Evolutionary conservation across 2,329 filamentous ascomycete genomes (phyloP).

Genomic region (Leptographium radiaticola): DNA sequence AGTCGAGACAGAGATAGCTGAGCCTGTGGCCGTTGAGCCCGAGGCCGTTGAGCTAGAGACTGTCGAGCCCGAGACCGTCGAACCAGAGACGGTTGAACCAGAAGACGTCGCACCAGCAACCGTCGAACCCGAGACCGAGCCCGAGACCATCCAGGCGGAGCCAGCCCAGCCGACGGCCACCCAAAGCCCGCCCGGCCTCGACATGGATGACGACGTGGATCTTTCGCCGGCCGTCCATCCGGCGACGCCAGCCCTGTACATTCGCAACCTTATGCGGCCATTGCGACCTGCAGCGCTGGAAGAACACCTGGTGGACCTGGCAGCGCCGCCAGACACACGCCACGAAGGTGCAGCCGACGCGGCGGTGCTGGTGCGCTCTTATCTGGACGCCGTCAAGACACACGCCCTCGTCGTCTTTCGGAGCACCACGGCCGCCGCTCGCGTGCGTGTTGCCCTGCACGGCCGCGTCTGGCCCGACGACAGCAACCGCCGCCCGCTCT

Average conservation of each 20-base stretch:
- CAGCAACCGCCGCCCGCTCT: conserved; percentile 67
- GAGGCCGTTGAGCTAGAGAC: too few species aligned
- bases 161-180: not conserved
- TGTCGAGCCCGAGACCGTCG: too few species aligned
- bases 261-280: conserved; percentile 81
- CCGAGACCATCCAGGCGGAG: not conserved
- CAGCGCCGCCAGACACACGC: conserved; percentile 31
- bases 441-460: conserved; percentile 66
- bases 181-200: not conserved
- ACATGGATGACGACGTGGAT: conserved; percentile 15
- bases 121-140: too few species aligned
- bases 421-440: conserved; percentile 55
- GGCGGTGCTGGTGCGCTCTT: conserved; percentile 52
- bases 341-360: conserved; percentile 33
- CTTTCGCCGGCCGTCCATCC: conserved; percentile 51
- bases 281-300: conserved; percentile 56
- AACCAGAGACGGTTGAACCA: too few species aligned
- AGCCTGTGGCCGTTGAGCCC: too few species aligned
- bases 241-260: conserved; percentile 70
- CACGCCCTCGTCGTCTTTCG: conserved; percentile 73
- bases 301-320: conserved; percentile 56
- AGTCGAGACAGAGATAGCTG: not conserved
- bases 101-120: too few species aligned
- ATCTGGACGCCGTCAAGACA: conserved; percentile 73
- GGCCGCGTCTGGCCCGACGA: conserved; percentile 77